Evolutionary conservation across 1,284 basidiomycete genomes (phyloP), one percentile per base, ranked within the genome.

Genomic region (Waitea zeae): DNA sequence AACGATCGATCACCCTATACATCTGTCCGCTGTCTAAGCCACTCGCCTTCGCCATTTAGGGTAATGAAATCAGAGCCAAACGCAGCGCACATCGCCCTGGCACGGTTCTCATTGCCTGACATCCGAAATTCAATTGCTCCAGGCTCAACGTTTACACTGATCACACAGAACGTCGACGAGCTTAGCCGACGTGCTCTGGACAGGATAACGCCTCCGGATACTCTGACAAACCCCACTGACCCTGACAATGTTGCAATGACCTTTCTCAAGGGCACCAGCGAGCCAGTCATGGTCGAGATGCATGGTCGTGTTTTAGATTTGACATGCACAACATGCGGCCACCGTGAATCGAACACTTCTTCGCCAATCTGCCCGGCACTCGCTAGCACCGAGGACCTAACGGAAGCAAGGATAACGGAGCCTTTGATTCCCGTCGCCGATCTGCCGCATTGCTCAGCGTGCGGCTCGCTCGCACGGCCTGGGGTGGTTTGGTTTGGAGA

Each of bases 401-500:
- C 67, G 9, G 58, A 58, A 35, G 39, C 42, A 5, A 47, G 51
- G 15, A 46, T 12, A 7, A 14, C 9, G 9, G 29, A 6, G 6
- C 29, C 29, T 11, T 7, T 6, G 6, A 30, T 30, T 15, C 29
- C 29, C 29, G 15, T 11, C 15, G 15, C 6, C 2, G 51, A 61
- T 3, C 51, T 79, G 20, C 75, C 74, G 1, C 52, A 54, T 1
- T 78, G 74, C 46, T 45, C 47, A 12, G 50, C 56, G 37, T 76
- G 71, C 41, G 57, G 56, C 2, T 55, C 51, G 0, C 54, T 78
- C 5, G 55, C 63, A 1, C 56, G 73, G 17, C 73, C 74, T 3
- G 70, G 64, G 2, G 72, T 77, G 4, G 69, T 78, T 1, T 79
- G 72, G 73, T 78, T 78, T 44, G 71, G 64, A 4, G 74, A 76